Conservation (phyloP, 345 rosid species). For the Brassica cretica region DNA sequence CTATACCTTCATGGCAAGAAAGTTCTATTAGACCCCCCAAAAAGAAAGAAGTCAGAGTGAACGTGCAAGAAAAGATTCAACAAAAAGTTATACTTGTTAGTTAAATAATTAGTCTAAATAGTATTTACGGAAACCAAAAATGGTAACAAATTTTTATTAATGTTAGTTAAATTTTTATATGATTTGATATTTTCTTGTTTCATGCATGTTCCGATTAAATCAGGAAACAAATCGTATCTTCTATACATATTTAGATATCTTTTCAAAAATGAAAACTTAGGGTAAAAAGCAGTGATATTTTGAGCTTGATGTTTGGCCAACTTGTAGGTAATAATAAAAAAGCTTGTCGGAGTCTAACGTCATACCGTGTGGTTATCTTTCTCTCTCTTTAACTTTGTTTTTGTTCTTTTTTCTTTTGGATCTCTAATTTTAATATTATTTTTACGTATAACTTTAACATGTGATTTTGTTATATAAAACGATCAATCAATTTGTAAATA, state of each 20-base stretch:
- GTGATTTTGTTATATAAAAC: neutral
- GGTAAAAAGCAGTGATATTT: neutral
- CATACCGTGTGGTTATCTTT: conserved; percentile 21
- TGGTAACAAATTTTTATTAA: neutral
- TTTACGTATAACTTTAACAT: neutral
- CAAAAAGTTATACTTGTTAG: neutral
- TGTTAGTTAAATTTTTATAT: neutral
- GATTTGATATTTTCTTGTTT: conserved; percentile 19
- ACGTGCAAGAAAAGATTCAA: neutral
- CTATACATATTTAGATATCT: neutral
- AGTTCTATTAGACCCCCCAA: neutral
- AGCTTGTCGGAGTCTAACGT: conserved; percentile 34
- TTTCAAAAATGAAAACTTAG: neutral
- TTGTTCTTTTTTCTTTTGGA: neutral
- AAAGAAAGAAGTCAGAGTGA: neutral
- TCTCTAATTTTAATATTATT: neutral
- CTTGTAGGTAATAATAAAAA: conserved; percentile 9
- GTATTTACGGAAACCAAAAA: neutral
- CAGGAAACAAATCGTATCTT: conserved; percentile 26
- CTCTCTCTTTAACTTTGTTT: neutral
- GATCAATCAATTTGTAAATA: neutral
- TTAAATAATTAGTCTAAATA: neutral
- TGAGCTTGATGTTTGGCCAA: conserved; percentile 6
- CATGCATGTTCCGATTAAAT: neutral
- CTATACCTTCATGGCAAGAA: neutral